Conservation (phyloP, 805 yeast species). For the Kodamaea kaohsiungensis region DNA sequence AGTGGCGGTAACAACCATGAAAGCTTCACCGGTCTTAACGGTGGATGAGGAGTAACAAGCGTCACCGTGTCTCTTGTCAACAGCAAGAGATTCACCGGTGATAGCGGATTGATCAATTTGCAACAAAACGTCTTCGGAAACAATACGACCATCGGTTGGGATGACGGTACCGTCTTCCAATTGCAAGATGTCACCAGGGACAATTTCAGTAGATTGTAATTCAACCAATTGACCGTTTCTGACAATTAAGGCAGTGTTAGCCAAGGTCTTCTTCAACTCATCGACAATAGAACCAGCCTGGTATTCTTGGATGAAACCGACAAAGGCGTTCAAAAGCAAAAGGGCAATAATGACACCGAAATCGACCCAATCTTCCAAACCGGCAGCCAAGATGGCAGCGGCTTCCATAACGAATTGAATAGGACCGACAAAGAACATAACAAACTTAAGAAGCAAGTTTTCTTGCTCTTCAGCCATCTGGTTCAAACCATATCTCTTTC, state of each 20-base stretch:
- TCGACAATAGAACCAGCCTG: conserved; percentile 98
- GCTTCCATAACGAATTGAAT: conserved; percentile 97
- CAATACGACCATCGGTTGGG: conserved; percentile 91
- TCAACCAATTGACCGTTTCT: conserved; percentile 80
- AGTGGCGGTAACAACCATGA: conserved; percentile 91
- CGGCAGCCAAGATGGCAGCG: conserved; percentile 93
- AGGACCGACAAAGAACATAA: conserved; percentile 91
- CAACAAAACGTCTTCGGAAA: conserved; percentile 79
- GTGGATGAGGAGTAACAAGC: conserved; percentile 88
- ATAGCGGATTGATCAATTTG: conserved; percentile 96
- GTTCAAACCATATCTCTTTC: conserved; percentile 88
- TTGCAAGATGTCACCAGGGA: conserved; percentile 93
- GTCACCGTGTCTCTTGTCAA: conserved; percentile 88
- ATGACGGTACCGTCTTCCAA: conserved; percentile 91
- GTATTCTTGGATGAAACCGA: conserved; percentile 96
- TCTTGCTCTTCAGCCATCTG: conserved; percentile 90
- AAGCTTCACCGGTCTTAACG: conserved; percentile 93
- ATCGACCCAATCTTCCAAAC: conserved; percentile 98
- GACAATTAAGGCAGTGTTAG: conserved; percentile 82
- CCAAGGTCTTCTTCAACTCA: conserved; percentile 92
- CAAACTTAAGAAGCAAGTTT: conserved; percentile 74
- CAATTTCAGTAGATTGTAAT: conserved; percentile 80
- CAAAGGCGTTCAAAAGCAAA: conserved; percentile 81
- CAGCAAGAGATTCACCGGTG: conserved; percentile 97
- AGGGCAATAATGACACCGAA: conserved; percentile 95